phyloP scores from a whole-genome alignment of 2,329 filamentous ascomycete genomes.

The Apiospora arundinis region DNA sequence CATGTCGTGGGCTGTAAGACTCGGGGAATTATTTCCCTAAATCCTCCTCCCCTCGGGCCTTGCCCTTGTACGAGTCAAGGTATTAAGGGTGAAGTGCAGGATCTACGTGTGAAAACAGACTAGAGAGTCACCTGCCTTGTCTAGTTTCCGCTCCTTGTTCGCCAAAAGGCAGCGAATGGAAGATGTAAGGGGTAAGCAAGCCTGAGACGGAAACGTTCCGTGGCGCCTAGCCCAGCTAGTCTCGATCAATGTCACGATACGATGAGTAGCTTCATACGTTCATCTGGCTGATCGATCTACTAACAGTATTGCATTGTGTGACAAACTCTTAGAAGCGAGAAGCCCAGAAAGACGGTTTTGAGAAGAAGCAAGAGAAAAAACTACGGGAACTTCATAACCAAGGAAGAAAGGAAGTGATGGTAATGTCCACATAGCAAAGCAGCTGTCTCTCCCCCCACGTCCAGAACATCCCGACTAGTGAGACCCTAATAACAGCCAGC shows the following conservation, averaged over 20 bases:
- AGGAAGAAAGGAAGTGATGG: too few relatives aligned
- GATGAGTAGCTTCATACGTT: not conserved
- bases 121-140: not conserved
- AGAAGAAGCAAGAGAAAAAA: not conserved
- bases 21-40: slow-evolving; percentile 7
- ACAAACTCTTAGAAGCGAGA: not conserved
- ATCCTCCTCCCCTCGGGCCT: not conserved
- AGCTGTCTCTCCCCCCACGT: not conserved
- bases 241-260: not conserved
- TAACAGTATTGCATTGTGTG: not conserved
- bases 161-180: not conserved
- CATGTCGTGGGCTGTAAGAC: not conserved
- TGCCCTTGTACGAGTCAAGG: not conserved
- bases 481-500: not conserved
- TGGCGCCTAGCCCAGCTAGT: not conserved
- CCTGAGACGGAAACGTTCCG: slow-evolving; percentile 5
- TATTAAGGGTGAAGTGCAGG: not conserved
- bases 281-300: not conserved
- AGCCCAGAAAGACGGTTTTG: not conserved
- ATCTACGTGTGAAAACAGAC: not conserved
- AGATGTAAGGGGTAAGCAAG: slow-evolving; percentile 5
- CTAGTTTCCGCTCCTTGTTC: not conserved
- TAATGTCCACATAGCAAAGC: too few relatives aligned
- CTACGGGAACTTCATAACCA: not conserved
- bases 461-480: not conserved